Evolutionary conservation across 306 rosid species (phyloP).

Genomic region (Dryas alaskensis): DNA sequence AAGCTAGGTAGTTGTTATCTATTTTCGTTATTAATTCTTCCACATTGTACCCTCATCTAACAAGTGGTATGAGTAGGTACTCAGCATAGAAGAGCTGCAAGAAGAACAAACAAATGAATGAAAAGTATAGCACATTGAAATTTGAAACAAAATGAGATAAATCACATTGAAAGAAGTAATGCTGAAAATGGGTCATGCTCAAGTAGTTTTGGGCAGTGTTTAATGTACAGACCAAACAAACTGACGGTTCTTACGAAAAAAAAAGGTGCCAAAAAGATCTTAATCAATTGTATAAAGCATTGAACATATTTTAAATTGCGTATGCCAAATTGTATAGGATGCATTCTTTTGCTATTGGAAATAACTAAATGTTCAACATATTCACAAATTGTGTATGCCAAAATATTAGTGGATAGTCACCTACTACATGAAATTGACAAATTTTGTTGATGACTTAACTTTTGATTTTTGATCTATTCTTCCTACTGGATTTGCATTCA

Average conservation of each 20-base stretch:
- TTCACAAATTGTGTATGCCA: neutral
- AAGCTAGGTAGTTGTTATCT: too few relatives aligned
- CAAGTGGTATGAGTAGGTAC: conserved; percentile 78
- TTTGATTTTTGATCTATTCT: neutral
- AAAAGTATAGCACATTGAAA: conserved; percentile 1
- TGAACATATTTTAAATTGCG: neutral
- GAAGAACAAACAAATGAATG: conserved; percentile 20
- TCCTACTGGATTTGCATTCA: neutral
- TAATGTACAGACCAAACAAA: neutral
- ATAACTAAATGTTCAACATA: neutral
- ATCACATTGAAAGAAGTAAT: neutral
- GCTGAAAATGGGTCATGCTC: neutral
- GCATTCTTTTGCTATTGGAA: neutral
- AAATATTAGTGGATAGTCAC: neutral
- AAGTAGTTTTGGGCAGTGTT: neutral
- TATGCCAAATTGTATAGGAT: neutral
- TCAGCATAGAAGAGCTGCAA: conserved; percentile 90
- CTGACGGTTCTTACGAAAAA: neutral
- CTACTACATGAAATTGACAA: neutral
- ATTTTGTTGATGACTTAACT: neutral
- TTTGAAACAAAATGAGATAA: neutral
- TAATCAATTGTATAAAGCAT: neutral
- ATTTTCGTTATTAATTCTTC: too few relatives aligned
- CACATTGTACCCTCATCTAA: conserved; percentile 47
- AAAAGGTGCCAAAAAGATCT: neutral